Evolutionary conservation across 805 yeast genomes (phyloP).

Genomic region (Metschnikowia similis): DNA sequence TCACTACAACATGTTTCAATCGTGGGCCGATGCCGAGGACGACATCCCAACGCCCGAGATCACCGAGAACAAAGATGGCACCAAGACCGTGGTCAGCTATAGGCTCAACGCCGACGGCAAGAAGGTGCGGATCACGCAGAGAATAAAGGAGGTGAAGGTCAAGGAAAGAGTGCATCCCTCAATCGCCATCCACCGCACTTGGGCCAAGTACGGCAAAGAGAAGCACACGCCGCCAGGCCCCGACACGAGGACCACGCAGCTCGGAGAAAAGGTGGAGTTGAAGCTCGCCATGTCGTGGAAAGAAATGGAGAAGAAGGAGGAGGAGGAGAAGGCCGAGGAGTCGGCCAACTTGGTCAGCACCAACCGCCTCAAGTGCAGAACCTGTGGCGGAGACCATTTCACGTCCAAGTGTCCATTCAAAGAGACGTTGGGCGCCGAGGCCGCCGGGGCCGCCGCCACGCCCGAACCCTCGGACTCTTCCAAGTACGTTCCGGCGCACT

Average conservation of each 20-base stretch:
- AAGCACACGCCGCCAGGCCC: slow-evolving; percentile 74
- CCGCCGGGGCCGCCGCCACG: slow-evolving; percentile 36
- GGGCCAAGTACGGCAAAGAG: slow-evolving; percentile 88
- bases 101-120: slow-evolving; percentile 73
- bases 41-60: slow-evolving; percentile 71
- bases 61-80: slow-evolving; percentile 78
- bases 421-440: slow-evolving; percentile 66
- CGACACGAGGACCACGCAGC: slow-evolving; percentile 79
- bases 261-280: slow-evolving; percentile 79
- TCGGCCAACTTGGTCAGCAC: slow-evolving; percentile 34
- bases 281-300: slow-evolving; percentile 75
- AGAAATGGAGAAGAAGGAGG: slow-evolving; percentile 69
- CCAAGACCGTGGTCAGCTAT: slow-evolving; percentile 80
- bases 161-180: slow-evolving; percentile 79
- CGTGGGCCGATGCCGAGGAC: slow-evolving; percentile 75
- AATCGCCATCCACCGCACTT: slow-evolving; percentile 82
- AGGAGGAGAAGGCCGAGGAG: slow-evolving; percentile 48
- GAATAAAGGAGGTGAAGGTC: slow-evolving; percentile 68
- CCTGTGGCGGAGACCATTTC: slow-evolving; percentile 92
- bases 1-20: slow-evolving; percentile 29
- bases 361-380: slow-evolving; percentile 68
- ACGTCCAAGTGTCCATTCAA: slow-evolving; percentile 94
- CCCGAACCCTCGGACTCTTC: slow-evolving; percentile 23
- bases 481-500: slow-evolving; percentile 43
- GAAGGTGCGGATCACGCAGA: slow-evolving; percentile 84